phyloP scores from a whole-genome alignment of 352 stramenopile genomes.

The Heterotrichella gracilis region DNA sequence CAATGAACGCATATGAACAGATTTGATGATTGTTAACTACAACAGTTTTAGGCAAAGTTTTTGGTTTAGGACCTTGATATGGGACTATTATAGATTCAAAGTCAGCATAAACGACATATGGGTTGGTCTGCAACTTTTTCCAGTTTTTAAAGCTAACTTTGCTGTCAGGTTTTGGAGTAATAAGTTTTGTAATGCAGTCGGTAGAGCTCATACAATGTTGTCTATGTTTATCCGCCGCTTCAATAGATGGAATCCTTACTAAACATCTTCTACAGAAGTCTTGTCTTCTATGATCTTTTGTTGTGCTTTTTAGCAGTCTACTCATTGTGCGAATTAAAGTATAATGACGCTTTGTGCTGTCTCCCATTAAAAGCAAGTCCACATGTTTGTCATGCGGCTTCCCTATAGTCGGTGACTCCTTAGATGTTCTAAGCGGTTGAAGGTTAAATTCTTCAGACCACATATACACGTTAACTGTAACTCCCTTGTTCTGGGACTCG shows the following conservation, averaged over 20 bases:
- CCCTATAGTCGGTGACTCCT: not conserved
- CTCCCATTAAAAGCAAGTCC: conserved; percentile 2
- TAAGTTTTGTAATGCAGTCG: not conserved
- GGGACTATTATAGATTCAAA: conserved; percentile 3
- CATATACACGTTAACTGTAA: conserved; percentile 12
- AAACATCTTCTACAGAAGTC: not conserved
- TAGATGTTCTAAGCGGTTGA: not conserved
- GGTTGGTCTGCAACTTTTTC: not conserved
- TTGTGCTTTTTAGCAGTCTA: conserved; percentile 11
- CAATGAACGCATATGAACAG: not conserved
- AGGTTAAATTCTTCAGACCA: not conserved
- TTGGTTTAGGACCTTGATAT: conserved; percentile 3
- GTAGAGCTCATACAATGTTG: conserved; percentile 9
- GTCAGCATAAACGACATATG: conserved; percentile 10
- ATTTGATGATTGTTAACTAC: conserved; percentile 8
- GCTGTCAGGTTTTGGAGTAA: conserved; percentile 12
- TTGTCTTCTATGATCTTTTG: conserved; percentile 11
- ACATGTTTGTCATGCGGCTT: not conserved
- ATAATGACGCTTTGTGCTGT: conserved; percentile 1
- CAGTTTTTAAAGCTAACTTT: conserved; percentile 12
- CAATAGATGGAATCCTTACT: not conserved
- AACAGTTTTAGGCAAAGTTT: conserved; percentile 8
- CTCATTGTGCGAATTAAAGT: not conserved
- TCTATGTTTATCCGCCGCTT: not conserved
- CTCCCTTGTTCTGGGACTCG: not conserved